phyloP scores from a whole-genome alignment of 164 flowering plant species.

The Kalanchoe fedtschenkoi region DNA sequence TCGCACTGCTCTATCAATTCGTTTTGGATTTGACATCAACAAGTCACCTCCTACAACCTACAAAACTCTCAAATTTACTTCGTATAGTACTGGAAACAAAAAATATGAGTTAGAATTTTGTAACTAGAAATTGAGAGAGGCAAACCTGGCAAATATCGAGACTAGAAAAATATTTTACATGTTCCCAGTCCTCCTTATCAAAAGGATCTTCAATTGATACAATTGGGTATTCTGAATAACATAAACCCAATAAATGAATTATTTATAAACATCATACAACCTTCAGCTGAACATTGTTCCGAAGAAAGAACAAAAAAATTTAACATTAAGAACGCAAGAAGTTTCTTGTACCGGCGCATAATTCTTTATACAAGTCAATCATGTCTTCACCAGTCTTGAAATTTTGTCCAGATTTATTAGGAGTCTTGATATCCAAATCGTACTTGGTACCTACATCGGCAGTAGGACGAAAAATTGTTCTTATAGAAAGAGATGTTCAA shows the following conservation, averaged over 20 bases:
- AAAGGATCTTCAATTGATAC: slow-evolving; percentile 95
- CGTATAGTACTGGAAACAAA: background rate
- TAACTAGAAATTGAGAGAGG: slow-evolving; percentile 5
- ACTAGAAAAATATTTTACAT: slow-evolving; percentile 42
- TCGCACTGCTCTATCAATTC: slow-evolving; percentile 63
- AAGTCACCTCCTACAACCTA: slow-evolving; percentile 92
- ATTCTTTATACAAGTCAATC: slow-evolving; percentile 76
- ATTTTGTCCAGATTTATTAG: slow-evolving; percentile 71
- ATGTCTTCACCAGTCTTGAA: slow-evolving; percentile 85
- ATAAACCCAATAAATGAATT: background rate
- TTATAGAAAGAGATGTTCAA: background rate
- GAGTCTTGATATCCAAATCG: slow-evolving; percentile 71
- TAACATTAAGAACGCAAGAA: slow-evolving; percentile 2
- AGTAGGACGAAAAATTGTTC: background rate
- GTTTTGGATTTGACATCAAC: slow-evolving; percentile 79
- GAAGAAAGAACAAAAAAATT: background rate
- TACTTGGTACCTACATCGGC: slow-evolving; percentile 66
- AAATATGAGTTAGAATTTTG: background rate
- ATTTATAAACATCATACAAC: background rate
- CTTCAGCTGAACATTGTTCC: background rate
- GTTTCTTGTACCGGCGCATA: slow-evolving; percentile 53
- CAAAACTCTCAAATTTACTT: slow-evolving; percentile 8
- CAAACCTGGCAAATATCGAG: slow-evolving; percentile 83
- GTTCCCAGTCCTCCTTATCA: slow-evolving; percentile 99
- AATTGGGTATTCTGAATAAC: slow-evolving; percentile 66